Evolutionary conservation across 192 early-diverging fungal species (phyloP).

Genomic region (Coemansia sp.): DNA sequence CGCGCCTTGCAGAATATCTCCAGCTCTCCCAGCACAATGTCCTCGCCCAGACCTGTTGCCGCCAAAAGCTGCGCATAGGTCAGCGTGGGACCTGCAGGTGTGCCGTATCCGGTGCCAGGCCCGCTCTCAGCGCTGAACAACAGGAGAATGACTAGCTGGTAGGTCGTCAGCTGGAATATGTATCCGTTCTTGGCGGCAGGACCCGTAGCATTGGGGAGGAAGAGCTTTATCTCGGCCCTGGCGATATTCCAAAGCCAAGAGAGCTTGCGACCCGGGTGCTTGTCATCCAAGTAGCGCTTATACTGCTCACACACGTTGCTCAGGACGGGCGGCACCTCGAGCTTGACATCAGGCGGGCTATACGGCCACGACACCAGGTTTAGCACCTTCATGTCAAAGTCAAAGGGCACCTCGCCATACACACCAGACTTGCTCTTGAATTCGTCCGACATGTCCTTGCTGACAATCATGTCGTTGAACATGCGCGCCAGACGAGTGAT

Average conservation of each 20-base stretch:
- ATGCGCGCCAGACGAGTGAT: constrained; percentile 93
- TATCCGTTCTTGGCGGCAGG: constrained; percentile 69
- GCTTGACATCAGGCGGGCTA: constrained; percentile 72
- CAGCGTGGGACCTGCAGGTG: constrained; percentile 42
- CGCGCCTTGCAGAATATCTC: constrained; percentile 84
- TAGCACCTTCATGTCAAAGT: constrained; percentile 89
- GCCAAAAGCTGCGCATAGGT: constrained; percentile 77
- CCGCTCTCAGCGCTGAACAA: constrained; percentile 77
- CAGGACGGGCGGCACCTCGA: constrained; percentile 89
- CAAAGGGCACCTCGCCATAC: constrained; percentile 54
- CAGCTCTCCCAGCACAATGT: constrained; percentile 71
- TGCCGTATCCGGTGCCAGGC: constrained; percentile 64
- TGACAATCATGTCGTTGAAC: constrained; percentile 93
- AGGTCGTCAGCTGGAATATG: constrained; percentile 72
- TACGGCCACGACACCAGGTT: constrained; percentile 92
- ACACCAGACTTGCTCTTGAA: constrained; percentile 69
- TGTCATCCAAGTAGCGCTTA: constrained; percentile 85
- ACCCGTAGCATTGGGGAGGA: constrained; percentile 78
- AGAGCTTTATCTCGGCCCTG: constrained; percentile 93
- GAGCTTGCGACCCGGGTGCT: constrained; percentile 88
- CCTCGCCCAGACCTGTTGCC: constrained; percentile 72
- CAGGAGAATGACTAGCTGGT: constrained; percentile 93
- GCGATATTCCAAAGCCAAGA: constrained; percentile 94
- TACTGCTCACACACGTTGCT: constrained; percentile 85
- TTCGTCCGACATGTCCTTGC: constrained; percentile 85